Conservation (phyloP, 176 grass and related monocot genomes). For the Lolium perenne region DNA sequence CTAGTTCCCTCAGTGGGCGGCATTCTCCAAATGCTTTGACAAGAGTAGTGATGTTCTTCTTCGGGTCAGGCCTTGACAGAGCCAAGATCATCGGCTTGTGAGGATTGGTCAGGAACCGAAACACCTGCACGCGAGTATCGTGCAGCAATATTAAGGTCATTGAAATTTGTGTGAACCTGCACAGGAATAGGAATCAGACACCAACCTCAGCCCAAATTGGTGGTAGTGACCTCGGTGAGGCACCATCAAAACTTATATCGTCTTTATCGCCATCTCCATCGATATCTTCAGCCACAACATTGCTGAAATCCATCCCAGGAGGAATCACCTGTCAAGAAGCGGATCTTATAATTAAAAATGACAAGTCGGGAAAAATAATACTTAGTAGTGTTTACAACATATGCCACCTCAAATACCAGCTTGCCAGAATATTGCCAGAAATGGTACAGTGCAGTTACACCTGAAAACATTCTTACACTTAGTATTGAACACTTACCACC, state of each 20-base stretch:
- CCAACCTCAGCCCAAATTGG: conserved; percentile 92
- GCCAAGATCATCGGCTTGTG: conserved; percentile 98
- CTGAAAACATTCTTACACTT: not conserved
- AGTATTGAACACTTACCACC: conserved; percentile 61
- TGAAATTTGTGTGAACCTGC: not conserved
- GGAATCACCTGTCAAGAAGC: conserved; percentile 80
- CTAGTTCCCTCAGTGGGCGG: conserved; percentile 85
- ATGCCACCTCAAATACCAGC: not conserved
- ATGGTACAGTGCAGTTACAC: not conserved
- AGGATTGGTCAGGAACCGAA: conserved; percentile 91
- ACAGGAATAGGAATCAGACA: conserved; percentile 11
- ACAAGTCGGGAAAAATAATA: not conserved
- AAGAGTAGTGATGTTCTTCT: conserved; percentile 97
- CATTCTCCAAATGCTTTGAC: conserved; percentile 95
- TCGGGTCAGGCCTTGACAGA: conserved; percentile 86
- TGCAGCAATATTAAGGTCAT: not conserved
- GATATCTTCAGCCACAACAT: conserved; percentile 73
- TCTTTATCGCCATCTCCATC: conserved; percentile 86
- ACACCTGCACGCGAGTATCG: conserved; percentile 56
- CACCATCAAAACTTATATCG: conserved; percentile 56
- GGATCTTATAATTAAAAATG: not conserved
- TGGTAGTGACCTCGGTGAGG: conserved; percentile 72
- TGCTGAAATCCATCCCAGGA: conserved; percentile 99
- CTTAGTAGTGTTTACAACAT: not conserved
- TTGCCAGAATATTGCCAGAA: conserved; percentile 25